Evolutionary conservation across 768 basidiomycete species (phyloP), one percentile per base, ranked within the genome.

Genomic region (Roridomyces roridus): DNA sequence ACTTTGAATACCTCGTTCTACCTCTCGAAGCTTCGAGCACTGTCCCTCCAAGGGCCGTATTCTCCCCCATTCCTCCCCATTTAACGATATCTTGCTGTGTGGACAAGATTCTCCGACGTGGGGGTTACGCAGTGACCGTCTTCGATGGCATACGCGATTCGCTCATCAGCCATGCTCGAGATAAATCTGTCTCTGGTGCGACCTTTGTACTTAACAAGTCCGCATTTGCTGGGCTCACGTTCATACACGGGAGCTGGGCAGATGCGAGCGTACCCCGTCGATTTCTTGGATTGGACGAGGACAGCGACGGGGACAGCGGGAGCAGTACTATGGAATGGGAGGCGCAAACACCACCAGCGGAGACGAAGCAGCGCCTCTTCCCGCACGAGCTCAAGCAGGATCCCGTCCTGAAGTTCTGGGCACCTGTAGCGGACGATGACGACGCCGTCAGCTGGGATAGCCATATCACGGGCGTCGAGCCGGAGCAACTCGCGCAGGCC

Each of bases 381-480:
- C 40, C 45, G 8, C 28, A 5, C 24, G 57, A 58, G 31, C 31
- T 40, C 23, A 12, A 46, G 24, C 28, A 34, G 18, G 39, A 46
- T 15, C 37, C 35, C 14, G 35, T 18, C 52, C 6, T 6, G 37
- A n/a, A n/a, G 5, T 57, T 7, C 37, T 37, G 1, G 29, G 31
- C 9, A 44, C 25, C 45, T 40, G 34, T 23, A 25, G 39, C 28
- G 18, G 55, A 44, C 15, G 43, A 57, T 1, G 49, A 51, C 50
- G 57, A 52, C 34, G 45, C 34, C 25, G 41, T 58, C 34, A 58
- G 57, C 45, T 20, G 6, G 10, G 45, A 52, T 14, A 58, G 57
- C 26, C 40, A 58, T 10, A 47, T 51, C 24, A 36, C 57, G 2
- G 57, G 50, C 31, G 40, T 42, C 46, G 57, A 58, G 12, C 46